Percentiles rank a stretch among this genome's conserved stretches.
phyloP scores from a whole-genome alignment of 768 basidiomycete genomes.

The Hygrophoropsis aurantiaca region DNA sequence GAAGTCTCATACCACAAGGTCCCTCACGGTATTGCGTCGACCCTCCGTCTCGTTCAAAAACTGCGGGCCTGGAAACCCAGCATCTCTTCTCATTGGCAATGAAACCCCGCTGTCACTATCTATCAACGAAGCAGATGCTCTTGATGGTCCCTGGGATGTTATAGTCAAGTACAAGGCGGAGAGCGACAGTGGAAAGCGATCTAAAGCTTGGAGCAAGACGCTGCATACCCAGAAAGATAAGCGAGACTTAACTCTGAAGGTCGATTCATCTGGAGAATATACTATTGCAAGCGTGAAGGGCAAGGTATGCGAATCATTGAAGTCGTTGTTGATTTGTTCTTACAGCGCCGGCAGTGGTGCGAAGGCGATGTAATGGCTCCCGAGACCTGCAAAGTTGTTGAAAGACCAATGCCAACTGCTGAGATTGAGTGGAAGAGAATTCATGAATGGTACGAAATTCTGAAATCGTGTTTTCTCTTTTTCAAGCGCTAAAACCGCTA shows the following conservation, averaged over 20 bases:
- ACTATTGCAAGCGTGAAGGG: slow-evolving; percentile 69
- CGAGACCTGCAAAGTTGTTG: slow-evolving; percentile 73
- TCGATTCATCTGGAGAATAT: slow-evolving; percentile 74
- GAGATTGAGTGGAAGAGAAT: slow-evolving; percentile 89
- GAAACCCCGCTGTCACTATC: slow-evolving; percentile 58
- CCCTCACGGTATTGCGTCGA: slow-evolving; percentile 68
- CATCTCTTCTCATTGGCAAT: slow-evolving; percentile 69
- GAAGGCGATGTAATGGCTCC: slow-evolving; percentile 82
- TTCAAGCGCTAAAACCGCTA: slow-evolving; percentile 4
- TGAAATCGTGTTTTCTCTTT: neutral
- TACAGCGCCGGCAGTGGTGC: no score
- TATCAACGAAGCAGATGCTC: slow-evolving; percentile 51
- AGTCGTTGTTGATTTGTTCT: no score
- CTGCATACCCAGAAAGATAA: slow-evolving; percentile 48
- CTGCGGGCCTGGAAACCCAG: slow-evolving; percentile 70
- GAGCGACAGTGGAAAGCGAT: slow-evolving; percentile 39
- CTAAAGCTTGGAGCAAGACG: slow-evolving; percentile 64
- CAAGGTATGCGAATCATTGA: slow-evolving; percentile 39
- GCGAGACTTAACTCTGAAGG: slow-evolving; percentile 47
- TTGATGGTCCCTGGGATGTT: slow-evolving; percentile 71
- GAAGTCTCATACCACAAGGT: slow-evolving; percentile 52
- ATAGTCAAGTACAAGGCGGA: slow-evolving; percentile 61
- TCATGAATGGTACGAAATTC: slow-evolving; percentile 71
- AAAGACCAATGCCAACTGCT: slow-evolving; percentile 75
- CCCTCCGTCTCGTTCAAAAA: slow-evolving; percentile 71